Evolutionary conservation across 2,329 filamentous ascomycete genomes (phyloP).

Genomic region (Juglanconis sp.): DNA sequence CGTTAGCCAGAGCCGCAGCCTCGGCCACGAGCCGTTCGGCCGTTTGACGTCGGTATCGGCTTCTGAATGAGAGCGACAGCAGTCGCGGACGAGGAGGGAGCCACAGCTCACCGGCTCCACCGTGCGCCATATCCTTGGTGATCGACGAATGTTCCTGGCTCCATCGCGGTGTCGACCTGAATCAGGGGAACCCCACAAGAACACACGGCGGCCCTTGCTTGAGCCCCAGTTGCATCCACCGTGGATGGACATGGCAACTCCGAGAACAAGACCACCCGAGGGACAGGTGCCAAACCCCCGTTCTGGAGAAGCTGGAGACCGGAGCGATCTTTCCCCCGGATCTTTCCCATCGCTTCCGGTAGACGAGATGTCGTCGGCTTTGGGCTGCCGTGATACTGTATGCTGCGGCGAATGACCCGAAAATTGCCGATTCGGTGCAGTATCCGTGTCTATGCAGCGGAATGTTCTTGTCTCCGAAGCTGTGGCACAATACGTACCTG

Average conservation of each 20-base stretch:
- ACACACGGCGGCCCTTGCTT: not conserved
- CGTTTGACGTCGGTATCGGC: not conserved
- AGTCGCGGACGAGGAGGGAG: not conserved
- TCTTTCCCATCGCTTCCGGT: not conserved
- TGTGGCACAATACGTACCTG: not conserved
- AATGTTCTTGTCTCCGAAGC: not conserved
- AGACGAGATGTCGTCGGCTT: not conserved
- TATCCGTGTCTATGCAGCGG: not conserved
- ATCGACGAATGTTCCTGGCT: not conserved
- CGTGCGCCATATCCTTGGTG: not conserved
- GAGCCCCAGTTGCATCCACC: slow-evolving; percentile 2
- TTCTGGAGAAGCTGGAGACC: slow-evolving; percentile 5
- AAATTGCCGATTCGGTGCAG: not conserved
- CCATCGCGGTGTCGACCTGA: slow-evolving; percentile 7
- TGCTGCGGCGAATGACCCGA: not conserved
- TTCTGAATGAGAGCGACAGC: not conserved
- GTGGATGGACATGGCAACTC: slow-evolving; percentile 2
- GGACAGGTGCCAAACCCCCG: slow-evolving; percentile 3
- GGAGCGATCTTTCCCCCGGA: not conserved
- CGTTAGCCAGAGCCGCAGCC: not conserved
- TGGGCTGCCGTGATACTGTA: not conserved
- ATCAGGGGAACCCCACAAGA: slow-evolving; percentile 7
- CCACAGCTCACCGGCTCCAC: not conserved
- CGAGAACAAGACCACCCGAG: slow-evolving; percentile 1
- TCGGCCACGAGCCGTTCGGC: not conserved